Evolutionary conservation across 176 grass and related monocot genomes (phyloP).

Genomic region (Metroxylon sagu): DNA sequence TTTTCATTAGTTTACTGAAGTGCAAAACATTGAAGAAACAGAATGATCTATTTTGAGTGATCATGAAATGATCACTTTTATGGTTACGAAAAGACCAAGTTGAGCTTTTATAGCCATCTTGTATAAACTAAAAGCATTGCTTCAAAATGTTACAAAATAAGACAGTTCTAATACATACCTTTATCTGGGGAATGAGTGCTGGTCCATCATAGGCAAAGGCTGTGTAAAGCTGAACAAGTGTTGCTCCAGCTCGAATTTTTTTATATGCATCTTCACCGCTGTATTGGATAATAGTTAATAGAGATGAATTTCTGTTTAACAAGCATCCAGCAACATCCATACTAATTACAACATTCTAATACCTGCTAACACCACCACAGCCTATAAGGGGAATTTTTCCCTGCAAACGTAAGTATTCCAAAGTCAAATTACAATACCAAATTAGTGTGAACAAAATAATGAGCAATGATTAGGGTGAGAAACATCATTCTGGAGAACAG

Average conservation of each 20-base stretch:
- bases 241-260: slow-evolving; percentile 91
- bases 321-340: no score
- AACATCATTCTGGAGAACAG: no score
- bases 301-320: no score
- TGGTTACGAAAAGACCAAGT: no score
- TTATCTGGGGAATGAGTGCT: slow-evolving; percentile 88
- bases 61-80: no score
- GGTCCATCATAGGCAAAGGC: slow-evolving; percentile 86
- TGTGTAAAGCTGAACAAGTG: slow-evolving; percentile 89
- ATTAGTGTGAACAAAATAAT: no score
- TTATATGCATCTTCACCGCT: slow-evolving; percentile 98
- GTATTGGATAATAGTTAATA: neutral
- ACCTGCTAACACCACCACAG: slow-evolving; percentile 91
- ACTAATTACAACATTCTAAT: slow-evolving; percentile 1
- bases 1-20: no score
- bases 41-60: no score
- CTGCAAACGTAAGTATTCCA: slow-evolving; percentile 28
- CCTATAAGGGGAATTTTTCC: slow-evolving; percentile 90
- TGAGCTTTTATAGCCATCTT: no score
- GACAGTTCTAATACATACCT: slow-evolving; percentile 34
- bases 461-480: no score
- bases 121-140: neutral
- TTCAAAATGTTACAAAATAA: slow-evolving; percentile 6
- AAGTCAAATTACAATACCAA: no score
- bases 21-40: no score